Evolutionary conservation across 2,329 filamentous ascomycete genomes (phyloP).

Genomic region (Fusarium brevicatenulatum): DNA sequence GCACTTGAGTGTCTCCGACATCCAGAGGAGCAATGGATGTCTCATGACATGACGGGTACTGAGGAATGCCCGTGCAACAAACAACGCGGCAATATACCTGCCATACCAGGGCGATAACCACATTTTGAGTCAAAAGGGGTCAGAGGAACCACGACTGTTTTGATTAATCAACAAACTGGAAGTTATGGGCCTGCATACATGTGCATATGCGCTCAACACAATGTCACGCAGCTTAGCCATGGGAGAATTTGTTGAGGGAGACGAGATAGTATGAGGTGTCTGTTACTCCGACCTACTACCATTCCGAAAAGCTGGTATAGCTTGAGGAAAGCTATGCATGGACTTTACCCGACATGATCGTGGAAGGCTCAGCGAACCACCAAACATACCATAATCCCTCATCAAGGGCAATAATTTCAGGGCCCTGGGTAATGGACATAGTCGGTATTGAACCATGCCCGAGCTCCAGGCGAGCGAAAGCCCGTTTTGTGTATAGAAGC

Average conservation of each 20-base stretch:
- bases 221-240: not conserved
- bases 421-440: not conserved
- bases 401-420: not conserved
- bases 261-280: constrained; percentile 1
- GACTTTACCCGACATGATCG: not conserved
- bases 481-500: not conserved
- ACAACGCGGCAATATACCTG: constrained; percentile 8
- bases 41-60: constrained; percentile 2
- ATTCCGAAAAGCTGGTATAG: constrained; percentile 35
- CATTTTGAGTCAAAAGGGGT: not conserved
- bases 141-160: not conserved
- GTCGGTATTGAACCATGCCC: not conserved
- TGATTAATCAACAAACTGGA: not conserved
- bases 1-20: not conserved
- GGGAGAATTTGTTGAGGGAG: not conserved
- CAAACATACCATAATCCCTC: not conserved
- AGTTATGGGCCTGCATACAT: not conserved
- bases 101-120: constrained; percentile 17
- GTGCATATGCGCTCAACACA: not conserved
- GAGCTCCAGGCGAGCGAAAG: not conserved
- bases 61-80: constrained; percentile 31
- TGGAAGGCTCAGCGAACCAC: not conserved
- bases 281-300: constrained; percentile 18
- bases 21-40: not conserved
- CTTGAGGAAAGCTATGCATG: constrained; percentile 16